Conservation (phyloP, 352 stramenopile genomes). For the Globisporangium uncinulatum region DNA sequence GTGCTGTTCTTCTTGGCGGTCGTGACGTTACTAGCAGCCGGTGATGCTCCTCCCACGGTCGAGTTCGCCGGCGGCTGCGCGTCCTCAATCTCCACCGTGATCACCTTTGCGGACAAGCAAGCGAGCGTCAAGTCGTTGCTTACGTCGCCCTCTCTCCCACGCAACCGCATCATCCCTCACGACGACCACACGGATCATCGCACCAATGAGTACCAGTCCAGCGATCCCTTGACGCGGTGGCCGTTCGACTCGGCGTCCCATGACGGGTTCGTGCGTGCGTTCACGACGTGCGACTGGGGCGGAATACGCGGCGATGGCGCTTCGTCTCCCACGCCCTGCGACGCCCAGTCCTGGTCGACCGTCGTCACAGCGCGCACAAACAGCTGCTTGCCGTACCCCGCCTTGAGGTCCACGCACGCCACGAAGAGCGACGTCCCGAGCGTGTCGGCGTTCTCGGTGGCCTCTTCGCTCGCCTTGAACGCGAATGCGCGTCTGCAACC, state of each 20-base stretch:
- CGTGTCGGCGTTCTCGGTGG: slow-evolving; percentile 36
- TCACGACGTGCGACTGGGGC: slow-evolving; percentile 80
- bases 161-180: not conserved
- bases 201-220: slow-evolving; percentile 69
- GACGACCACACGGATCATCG: slow-evolving; percentile 4
- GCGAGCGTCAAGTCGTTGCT: not conserved
- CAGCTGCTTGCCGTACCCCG: slow-evolving; percentile 23
- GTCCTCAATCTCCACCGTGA: slow-evolving; percentile 23
- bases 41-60: not conserved
- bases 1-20: not conserved
- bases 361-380: slow-evolving; percentile 59
- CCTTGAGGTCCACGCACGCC: slow-evolving; percentile 45
- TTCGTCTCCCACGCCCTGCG: slow-evolving; percentile 39
- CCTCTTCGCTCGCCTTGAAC: slow-evolving; percentile 27
- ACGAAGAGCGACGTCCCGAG: slow-evolving; percentile 66
- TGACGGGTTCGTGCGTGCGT: slow-evolving; percentile 62
- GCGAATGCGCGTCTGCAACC: slow-evolving; percentile 48
- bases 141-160: not conserved
- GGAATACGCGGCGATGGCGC: slow-evolving; percentile 50
- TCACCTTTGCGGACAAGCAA: slow-evolving; percentile 19
- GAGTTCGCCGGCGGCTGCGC: not conserved
- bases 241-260: slow-evolving; percentile 70
- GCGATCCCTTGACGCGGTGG: slow-evolving; percentile 41
- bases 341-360: slow-evolving; percentile 79
- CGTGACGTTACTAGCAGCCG: not conserved